Evolutionary conservation across 2,329 filamentous ascomycete genomes (phyloP).

Genomic region (Fusarium ambrosium): DNA sequence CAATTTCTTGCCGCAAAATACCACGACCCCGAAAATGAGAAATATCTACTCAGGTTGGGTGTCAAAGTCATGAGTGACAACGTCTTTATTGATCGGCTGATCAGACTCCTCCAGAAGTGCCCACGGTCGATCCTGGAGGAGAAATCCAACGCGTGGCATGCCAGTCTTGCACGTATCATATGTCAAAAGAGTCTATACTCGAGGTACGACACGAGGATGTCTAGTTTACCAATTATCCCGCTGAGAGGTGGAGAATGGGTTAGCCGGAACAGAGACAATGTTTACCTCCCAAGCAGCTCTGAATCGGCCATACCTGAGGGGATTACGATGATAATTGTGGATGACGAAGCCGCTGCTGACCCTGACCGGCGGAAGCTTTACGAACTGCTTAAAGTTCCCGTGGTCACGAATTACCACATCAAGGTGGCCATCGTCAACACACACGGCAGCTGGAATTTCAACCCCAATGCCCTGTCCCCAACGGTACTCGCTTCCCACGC

Average conservation of each 20-base stretch:
- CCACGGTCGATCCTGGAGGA: neutral
- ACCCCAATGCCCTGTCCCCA: neutral
- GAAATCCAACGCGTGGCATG: neutral
- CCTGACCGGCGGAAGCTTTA: slow-evolving; percentile 1
- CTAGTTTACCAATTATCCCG: neutral
- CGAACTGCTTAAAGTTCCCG: neutral
- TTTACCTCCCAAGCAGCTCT: neutral
- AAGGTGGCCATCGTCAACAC: neutral
- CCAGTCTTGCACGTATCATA: neutral
- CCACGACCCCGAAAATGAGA: neutral
- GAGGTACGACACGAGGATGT: neutral
- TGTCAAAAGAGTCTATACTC: neutral
- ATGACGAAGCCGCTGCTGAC: slow-evolving; percentile 1
- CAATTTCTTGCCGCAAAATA: neutral
- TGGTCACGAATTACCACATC: neutral
- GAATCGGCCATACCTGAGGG: slow-evolving; percentile 2
- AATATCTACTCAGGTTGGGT: neutral
- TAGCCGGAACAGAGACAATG: neutral
- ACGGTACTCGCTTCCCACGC: neutral
- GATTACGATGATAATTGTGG: neutral
- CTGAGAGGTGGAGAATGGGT: neutral
- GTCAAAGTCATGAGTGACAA: neutral
- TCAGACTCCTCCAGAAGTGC: neutral
- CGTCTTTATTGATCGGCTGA: neutral
- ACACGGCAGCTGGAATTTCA: neutral